A percentile compares a stretch with the other conserved stretches of the same genome.
Evolutionary conservation across 2,329 filamentous ascomycete species (phyloP).

Genomic region (Dichotomopilus funicola): DNA sequence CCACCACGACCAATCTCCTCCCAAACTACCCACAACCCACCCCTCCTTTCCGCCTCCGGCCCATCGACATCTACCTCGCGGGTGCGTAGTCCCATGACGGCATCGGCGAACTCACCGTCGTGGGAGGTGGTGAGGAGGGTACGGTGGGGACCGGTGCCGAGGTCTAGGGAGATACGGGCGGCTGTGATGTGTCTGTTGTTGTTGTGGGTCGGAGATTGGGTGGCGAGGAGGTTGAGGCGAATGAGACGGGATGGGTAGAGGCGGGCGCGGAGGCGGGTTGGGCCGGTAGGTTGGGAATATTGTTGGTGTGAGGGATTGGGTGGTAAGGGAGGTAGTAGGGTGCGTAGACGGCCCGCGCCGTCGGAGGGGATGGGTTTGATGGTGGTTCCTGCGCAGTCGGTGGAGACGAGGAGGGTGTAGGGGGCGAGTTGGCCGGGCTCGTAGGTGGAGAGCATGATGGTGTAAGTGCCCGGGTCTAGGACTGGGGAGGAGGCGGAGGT

Average conservation of each 20-base stretch:
- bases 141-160: constrained; percentile 54
- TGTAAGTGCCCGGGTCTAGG: constrained; percentile 71
- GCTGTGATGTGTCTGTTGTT: background rate
- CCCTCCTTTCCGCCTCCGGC: constrained; percentile 39
- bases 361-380: constrained; percentile 62
- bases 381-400: constrained; percentile 27
- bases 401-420: constrained; percentile 70
- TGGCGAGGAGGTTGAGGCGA: constrained; percentile 38
- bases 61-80: constrained; percentile 70
- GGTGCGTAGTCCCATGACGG: constrained; percentile 58
- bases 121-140: constrained; percentile 57
- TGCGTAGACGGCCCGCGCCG: constrained; percentile 66
- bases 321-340: constrained; percentile 35
- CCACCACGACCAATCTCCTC: constrained; percentile 55
- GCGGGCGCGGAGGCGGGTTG: constrained; percentile 34
- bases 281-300: constrained; percentile 24
- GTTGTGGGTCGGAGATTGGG: constrained; percentile 10
- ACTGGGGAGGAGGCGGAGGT: constrained; percentile 53
- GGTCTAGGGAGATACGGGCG: background rate
- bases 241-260: constrained; percentile 47
- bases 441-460: constrained; percentile 84
- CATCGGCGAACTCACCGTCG: constrained; percentile 70
- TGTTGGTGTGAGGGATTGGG: background rate
- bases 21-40: constrained; percentile 71
- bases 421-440: constrained; percentile 68